phyloP scores from a whole-genome alignment of 805 yeast genomes.

The Diddensiella caesifluorescens region DNA sequence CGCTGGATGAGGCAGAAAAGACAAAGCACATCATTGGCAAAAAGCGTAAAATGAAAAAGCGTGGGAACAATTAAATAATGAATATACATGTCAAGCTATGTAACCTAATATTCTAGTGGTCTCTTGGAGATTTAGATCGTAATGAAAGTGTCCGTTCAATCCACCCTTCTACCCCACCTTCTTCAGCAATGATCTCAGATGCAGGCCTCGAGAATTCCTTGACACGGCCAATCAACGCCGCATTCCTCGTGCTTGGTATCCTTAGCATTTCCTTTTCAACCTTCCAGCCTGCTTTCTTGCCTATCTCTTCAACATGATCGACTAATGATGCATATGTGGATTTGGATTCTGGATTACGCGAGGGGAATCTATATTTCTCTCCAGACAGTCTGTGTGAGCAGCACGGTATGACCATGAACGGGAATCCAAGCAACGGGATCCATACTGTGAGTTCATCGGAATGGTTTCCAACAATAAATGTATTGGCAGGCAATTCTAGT shows the following conservation, averaged over 20 bases:
- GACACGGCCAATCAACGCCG: conserved; percentile 73
- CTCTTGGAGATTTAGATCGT: conserved; percentile 64
- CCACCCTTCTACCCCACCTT: conserved; percentile 93
- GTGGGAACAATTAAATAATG: conserved; percentile 2
- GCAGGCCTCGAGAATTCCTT: conserved; percentile 29
- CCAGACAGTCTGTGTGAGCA: conserved; percentile 88
- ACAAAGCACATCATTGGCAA: conserved; percentile 30
- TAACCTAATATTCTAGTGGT: conserved; percentile 42
- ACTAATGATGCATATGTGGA: conserved; percentile 84
- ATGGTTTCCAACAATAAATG: conserved; percentile 89
- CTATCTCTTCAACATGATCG: conserved; percentile 71
- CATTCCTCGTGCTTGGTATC: conserved; percentile 91
- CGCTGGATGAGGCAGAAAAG: conserved; percentile 15
- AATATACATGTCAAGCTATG: no score
- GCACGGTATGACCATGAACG: conserved; percentile 90
- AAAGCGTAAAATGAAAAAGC: conserved; percentile 31
- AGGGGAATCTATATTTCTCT: conserved; percentile 57
- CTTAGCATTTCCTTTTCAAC: conserved; percentile 81
- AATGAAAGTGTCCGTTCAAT: conserved; percentile 71
- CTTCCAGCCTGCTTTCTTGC: conserved; percentile 72
- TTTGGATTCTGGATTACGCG: conserved; percentile 29
- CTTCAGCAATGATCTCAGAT: conserved; percentile 54
- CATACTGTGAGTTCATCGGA: conserved; percentile 94
- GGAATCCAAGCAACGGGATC: conserved; percentile 75
- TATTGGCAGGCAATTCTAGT: conserved; percentile 42